Base-by-base conservation (phyloP, 2,329 filamentous ascomycete species). In the Aspergillus brasiliensis region DNA sequence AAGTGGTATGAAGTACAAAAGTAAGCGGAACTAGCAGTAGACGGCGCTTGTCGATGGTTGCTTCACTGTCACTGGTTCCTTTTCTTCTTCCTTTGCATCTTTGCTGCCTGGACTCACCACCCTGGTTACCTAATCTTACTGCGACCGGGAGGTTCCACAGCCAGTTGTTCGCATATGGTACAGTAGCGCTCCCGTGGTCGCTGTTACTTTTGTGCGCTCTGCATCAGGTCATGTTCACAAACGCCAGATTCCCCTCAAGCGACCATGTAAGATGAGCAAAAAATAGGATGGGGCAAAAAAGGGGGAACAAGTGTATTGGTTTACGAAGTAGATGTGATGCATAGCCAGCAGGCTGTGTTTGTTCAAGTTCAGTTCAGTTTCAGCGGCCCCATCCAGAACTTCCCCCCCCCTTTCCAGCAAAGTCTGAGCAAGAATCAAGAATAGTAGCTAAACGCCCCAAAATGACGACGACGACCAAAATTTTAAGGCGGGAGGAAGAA, bases 131-230 rank as follows among this genome's bases (percentile, higher is more conserved):
- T 49, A 49, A 49, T 49, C 46, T 49, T 8, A 31, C 51, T 53
- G 51, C 34, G 51, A 38, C 31, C 19, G 21, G 31, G 51, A 15
- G 51, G 61, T 63, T 61, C 59, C 59, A 63, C 61, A 63, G 59
- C 53, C 59, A 63, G 61, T 59, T 63, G 61, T 61, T 54, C 60
- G 27, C 49, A 47, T 15, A 34, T 31, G 46, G 46, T 49, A 49
- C 46, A 49, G 15, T 31, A 49, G 46, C 27, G 27, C 46, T 48
- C 46, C 46, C 46, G 44, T 23, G 38, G 38, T 44, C 40, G 11
- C 44, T 47, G 44, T 25, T n/a, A 17, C 38, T 42, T 11, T 42
- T 42, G 19, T 21, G 23, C 23, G 21, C 25, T 28, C 46, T 28
- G 46, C 46, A 49, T 17, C 23, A 49, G 46, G 46, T 49, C 46